Evolutionary conservation across 2,329 filamentous ascomycete species (phyloP).

Genomic region (Zymoseptoria pseudotritici): DNA sequence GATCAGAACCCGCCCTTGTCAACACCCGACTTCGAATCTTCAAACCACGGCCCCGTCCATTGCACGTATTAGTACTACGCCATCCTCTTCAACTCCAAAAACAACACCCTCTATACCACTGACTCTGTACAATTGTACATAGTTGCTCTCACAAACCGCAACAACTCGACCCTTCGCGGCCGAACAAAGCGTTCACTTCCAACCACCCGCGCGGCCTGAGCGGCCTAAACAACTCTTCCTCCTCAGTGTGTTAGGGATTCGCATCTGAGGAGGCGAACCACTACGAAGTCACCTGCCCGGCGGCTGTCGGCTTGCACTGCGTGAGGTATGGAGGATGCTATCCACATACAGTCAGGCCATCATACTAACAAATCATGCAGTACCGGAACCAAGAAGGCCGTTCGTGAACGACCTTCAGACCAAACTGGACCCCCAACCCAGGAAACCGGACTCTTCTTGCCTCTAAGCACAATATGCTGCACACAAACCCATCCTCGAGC

Average conservation of each 20-base stretch:
- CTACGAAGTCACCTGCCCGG: constrained; percentile 49
- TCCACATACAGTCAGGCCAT: constrained; percentile 36
- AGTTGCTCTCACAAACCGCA: constrained; percentile 3
- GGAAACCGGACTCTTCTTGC: constrained; percentile 60
- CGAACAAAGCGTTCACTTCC: neutral
- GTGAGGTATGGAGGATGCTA: constrained; percentile 54
- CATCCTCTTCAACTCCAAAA: neutral
- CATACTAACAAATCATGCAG: constrained; percentile 8
- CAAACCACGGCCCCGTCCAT: neutral
- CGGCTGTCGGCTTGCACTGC: constrained; percentile 73
- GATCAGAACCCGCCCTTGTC: neutral
- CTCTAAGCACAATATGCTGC: constrained; percentile 59
- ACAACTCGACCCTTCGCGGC: constrained; percentile 2
- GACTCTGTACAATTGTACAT: constrained; percentile 11
- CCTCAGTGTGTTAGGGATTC: constrained; percentile 15
- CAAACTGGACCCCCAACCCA: constrained; percentile 28
- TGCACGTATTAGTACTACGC: neutral
- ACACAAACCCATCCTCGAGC: constrained; percentile 59
- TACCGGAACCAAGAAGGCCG: constrained; percentile 21
- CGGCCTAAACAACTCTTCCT: constrained; percentile 9
- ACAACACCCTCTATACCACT: neutral
- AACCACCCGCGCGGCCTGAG: constrained; percentile 2
- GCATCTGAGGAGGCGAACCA: constrained; percentile 14
- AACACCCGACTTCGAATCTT: neutral
- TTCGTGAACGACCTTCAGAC: constrained; percentile 5